Percentiles rank a stretch among this genome's conserved stretches.
phyloP scores from a whole-genome alignment of 108 stramenopile species.

The Thalassiosira profunda region DNA sequence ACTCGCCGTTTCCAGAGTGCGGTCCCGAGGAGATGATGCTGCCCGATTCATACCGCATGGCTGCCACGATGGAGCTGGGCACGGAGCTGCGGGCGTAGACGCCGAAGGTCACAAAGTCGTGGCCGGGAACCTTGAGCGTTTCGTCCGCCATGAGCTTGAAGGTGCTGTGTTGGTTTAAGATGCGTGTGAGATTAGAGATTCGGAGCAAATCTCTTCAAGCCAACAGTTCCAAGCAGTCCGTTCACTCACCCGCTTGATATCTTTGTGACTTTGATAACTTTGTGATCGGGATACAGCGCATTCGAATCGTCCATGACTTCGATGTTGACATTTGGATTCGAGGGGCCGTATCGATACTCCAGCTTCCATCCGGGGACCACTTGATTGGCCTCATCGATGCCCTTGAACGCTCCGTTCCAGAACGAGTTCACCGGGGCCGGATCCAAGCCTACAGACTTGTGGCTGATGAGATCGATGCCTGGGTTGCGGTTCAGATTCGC shows the following conservation, averaged over 20 bases:
- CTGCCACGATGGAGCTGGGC: constrained; percentile 17
- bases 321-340: constrained; percentile 12
- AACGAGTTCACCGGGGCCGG: constrained; percentile 26
- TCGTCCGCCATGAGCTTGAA: constrained; percentile 27
- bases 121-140: constrained; percentile 5
- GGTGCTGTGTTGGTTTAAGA: constrained; percentile 25
- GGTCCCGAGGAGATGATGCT: constrained; percentile 25
- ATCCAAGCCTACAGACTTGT: constrained; percentile 29
- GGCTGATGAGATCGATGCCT: constrained; percentile 19
- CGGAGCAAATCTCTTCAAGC: neutral
- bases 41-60: constrained; percentile 25
- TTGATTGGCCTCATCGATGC: neutral
- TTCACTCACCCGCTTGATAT: no score
- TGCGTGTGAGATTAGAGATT: no score
- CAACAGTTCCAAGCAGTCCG: neutral
- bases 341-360: no score
- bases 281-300: constrained; percentile 27
- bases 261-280: constrained; percentile 15
- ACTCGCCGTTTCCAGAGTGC: constrained; percentile 31
- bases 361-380: constrained; percentile 30
- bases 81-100: constrained; percentile 31
- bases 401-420: constrained; percentile 44
- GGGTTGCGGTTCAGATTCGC: constrained; percentile 39
- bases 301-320: constrained; percentile 8
- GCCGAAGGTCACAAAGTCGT: constrained; percentile 40